Percentiles rank a stretch among this genome's conserved stretches.
Conservation (phyloP, 371 early-diverging fungal genomes). For the Syncephalastrum sp. region DNA sequence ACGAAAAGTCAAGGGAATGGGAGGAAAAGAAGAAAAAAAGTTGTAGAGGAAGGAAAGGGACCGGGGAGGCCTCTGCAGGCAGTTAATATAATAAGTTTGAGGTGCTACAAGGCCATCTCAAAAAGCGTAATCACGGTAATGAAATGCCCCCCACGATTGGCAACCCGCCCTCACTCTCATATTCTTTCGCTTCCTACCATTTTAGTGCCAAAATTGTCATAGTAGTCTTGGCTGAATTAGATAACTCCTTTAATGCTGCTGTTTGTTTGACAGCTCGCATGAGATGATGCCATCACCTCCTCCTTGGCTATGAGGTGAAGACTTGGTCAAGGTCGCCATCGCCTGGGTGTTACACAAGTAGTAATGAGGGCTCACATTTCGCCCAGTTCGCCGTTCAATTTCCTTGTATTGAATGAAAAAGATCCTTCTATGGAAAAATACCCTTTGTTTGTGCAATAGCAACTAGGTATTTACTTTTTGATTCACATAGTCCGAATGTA, state of each 20-base stretch:
- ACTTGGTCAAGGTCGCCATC: no score
- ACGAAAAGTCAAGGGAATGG: constrained; percentile 5
- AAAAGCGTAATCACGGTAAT: constrained; percentile 4
- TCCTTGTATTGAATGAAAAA: constrained; percentile 1
- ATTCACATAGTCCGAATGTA: background rate
- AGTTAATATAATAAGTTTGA: constrained; percentile 4
- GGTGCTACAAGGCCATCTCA: constrained; percentile 8
- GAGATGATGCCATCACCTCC: no score
- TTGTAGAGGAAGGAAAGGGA: constrained; percentile 5
- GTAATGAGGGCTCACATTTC: no score
- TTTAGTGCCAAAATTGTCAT: no score
- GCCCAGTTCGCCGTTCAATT: no score
- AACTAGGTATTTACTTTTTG: background rate
- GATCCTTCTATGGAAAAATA: constrained; percentile 3
- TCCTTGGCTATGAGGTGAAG: no score
- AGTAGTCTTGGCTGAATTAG: no score
- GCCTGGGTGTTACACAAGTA: no score
- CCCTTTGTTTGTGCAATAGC: background rate
- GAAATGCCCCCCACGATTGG: constrained; percentile 3
- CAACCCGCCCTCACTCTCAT: background rate
- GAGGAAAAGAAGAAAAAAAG: constrained; percentile 7
- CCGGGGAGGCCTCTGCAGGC: background rate
- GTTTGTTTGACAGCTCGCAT: no score
- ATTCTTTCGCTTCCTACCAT: constrained; percentile 1
- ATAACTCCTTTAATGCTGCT: no score